phyloP scores from a whole-genome alignment of 2,329 filamentous ascomycete species.

The Tolypocladium nubicola region DNA sequence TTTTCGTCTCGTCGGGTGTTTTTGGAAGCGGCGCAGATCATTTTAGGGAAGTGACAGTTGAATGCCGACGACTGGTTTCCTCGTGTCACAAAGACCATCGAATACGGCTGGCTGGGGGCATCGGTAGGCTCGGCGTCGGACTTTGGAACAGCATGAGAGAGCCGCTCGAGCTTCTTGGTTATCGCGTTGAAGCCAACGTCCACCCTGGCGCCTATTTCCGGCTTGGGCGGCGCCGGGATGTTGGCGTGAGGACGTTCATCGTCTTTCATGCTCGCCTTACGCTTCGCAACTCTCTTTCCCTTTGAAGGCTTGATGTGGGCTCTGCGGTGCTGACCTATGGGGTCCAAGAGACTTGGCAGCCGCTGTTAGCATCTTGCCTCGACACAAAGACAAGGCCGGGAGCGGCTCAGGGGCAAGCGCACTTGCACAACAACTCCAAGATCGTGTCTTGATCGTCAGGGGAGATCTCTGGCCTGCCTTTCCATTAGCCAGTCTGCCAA shows the following conservation, averaged over 20 bases:
- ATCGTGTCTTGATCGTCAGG: slow-evolving; percentile 51
- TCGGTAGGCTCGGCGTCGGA: neutral
- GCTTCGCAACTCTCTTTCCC: slow-evolving; percentile 45
- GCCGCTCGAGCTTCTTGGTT: slow-evolving; percentile 44
- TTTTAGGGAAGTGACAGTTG: slow-evolving; percentile 48
- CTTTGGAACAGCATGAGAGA: slow-evolving; percentile 12
- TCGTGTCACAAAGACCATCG: slow-evolving; percentile 46
- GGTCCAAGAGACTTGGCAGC: slow-evolving; percentile 44
- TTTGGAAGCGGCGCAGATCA: slow-evolving; percentile 39
- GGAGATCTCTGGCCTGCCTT: slow-evolving; percentile 47
- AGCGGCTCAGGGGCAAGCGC: slow-evolving; percentile 10
- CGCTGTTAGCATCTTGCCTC: neutral
- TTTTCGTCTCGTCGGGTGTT: slow-evolving; percentile 24
- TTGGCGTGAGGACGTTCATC: neutral
- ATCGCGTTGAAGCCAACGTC: slow-evolving; percentile 57
- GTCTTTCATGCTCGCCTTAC: slow-evolving; percentile 22
- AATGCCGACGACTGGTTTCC: slow-evolving; percentile 48
- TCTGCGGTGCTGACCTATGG: slow-evolving; percentile 51
- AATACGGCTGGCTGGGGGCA: slow-evolving; percentile 22
- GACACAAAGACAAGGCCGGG: neutral
- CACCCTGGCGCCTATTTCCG: slow-evolving; percentile 45
- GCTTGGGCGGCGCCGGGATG: slow-evolving; percentile 16
- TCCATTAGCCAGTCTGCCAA: neutral
- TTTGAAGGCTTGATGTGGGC: slow-evolving; percentile 45
- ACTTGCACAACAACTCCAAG: slow-evolving; percentile 58